Evolutionary conservation across 2,329 filamentous ascomycete species (phyloP).

Genomic region (Cladosporium austrohemisphaericum): DNA sequence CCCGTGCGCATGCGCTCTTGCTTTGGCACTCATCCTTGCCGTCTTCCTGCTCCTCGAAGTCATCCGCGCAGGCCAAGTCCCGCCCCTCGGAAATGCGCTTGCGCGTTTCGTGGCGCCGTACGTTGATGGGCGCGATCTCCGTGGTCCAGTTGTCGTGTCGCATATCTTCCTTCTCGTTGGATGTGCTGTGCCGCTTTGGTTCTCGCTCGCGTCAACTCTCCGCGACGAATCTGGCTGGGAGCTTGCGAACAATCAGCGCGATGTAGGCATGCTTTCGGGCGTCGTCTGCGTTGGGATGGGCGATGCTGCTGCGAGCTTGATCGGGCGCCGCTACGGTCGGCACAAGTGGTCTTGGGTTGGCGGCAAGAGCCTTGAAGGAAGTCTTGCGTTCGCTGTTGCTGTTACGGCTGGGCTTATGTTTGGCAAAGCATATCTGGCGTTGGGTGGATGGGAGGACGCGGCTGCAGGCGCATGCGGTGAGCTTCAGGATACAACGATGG

Average conservation of each 20-base stretch:
- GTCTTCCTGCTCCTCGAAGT: constrained; percentile 87
- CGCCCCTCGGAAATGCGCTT: constrained; percentile 80
- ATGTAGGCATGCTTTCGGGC: constrained; percentile 86
- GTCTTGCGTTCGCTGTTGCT: constrained; percentile 72
- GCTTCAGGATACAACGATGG: neutral
- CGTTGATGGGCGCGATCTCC: constrained; percentile 87
- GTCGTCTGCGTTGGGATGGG: constrained; percentile 94
- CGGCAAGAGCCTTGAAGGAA: constrained; percentile 90
- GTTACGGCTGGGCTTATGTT: constrained; percentile 71
- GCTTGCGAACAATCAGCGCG: constrained; percentile 52
- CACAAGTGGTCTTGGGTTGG: constrained; percentile 96
- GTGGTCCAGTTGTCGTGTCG: constrained; percentile 89
- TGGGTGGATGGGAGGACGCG: constrained; percentile 64
- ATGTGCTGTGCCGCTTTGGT: constrained; percentile 91
- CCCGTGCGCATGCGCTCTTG: constrained; percentile 75
- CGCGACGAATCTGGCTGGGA: constrained; percentile 67
- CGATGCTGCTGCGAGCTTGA: constrained; percentile 85
- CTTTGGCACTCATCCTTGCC: constrained; percentile 72
- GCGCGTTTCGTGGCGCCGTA: constrained; percentile 87
- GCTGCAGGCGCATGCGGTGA: neutral
- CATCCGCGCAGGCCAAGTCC: constrained; percentile 83
- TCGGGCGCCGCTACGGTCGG: constrained; percentile 80
- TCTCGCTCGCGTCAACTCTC: constrained; percentile 68
- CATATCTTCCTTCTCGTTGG: constrained; percentile 95
- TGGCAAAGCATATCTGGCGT: constrained; percentile 68